Evolutionary conservation across 139 green algal species (phyloP), one percentile per base, ranked within the genome.

Genomic region (Pseudopediastrum boryanum): DNA sequence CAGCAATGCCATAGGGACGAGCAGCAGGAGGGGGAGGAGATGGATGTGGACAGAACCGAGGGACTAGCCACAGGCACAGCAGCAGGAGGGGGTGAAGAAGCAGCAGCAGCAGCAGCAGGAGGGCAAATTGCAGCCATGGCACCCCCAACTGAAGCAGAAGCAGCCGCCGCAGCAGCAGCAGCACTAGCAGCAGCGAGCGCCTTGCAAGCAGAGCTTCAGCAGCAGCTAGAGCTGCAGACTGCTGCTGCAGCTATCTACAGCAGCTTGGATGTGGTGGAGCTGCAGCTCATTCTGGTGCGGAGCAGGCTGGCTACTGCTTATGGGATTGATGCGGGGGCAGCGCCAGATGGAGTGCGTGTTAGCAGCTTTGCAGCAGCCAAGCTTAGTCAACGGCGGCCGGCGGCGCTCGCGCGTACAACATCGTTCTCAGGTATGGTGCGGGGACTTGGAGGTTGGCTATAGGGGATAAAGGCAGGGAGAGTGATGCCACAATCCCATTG

Each of bases 211-310:
- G 19, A 13, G 64, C 64, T 31, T 38, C 64, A 35, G 36, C 3
- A 21, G 54, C 10, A 38, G 54, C 54, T 13, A 12, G 59, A 31
- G 59, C 58, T 10, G 51, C 35, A 9, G 61, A 12, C 62, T 1
- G 59, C 79, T 10, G 51, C 83, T 3, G 78, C 58, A 3, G 43
- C 62, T 19, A 43, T 88, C 2, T 85, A 79, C 52, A 65, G 46
- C 50, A 61, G 66, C 2, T 51, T 89, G 21, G 81, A 89, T 35
- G 68, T 84, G 2, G 73, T 89, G 21, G 81, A 89, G 67, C 54
- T 75, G 65, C 74, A 85, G 59, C 69, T 89, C 3, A 19, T 36
- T 0, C 36, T 38, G 6, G 69, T 78, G n/a, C 71, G 75, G 8
- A 51, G 59, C 0, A 54, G 70, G 19, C 64, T 89, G 25, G 54